Evolutionary conservation across 2,329 filamentous ascomycete species (phyloP).

Genomic region (Aureobasidium sp.): DNA sequence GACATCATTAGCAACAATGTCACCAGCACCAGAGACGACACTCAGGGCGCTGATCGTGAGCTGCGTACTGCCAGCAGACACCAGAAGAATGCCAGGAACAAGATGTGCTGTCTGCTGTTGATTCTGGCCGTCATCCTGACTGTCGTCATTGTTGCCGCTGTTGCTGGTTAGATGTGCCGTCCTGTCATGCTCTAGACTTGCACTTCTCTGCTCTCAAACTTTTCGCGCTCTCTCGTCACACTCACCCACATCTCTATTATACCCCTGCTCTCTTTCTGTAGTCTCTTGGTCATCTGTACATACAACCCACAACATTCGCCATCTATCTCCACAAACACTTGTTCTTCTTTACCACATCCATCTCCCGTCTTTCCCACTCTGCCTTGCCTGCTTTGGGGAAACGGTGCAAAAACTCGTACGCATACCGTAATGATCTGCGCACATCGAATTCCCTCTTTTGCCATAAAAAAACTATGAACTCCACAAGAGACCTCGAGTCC

Average conservation of each 20-base stretch:
- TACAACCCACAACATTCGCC: not conserved
- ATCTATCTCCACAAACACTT: not conserved
- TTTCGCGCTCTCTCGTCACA: not conserved
- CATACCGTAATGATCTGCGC: not conserved
- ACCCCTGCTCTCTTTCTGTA: not conserved
- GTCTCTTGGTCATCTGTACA: not conserved
- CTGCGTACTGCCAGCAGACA: constrained; percentile 79
- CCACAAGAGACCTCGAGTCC: not conserved
- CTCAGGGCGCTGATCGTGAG: constrained; percentile 77
- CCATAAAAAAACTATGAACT: not conserved
- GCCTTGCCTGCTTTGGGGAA: not conserved
- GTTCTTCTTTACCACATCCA: not conserved
- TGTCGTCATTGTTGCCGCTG: constrained; percentile 81
- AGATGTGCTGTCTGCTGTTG: constrained; percentile 84
- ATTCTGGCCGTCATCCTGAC: constrained; percentile 84
- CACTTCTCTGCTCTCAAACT: not conserved
- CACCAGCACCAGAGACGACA: constrained; percentile 72
- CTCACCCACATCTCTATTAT: constrained; percentile 1
- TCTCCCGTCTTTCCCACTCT: not conserved
- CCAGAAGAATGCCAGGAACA: constrained; percentile 91
- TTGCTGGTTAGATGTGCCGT: constrained; percentile 52
- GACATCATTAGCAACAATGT: constrained; percentile 87
- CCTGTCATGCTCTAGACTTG: not conserved
- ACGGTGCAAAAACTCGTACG: not conserved
- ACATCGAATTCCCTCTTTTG: no score